These are phyloP conservation scores for Trichoderma hamatum DNA, from an alignment of 2,329 filamentous ascomycete genomes.

Conservation along the genomic window DNA sequence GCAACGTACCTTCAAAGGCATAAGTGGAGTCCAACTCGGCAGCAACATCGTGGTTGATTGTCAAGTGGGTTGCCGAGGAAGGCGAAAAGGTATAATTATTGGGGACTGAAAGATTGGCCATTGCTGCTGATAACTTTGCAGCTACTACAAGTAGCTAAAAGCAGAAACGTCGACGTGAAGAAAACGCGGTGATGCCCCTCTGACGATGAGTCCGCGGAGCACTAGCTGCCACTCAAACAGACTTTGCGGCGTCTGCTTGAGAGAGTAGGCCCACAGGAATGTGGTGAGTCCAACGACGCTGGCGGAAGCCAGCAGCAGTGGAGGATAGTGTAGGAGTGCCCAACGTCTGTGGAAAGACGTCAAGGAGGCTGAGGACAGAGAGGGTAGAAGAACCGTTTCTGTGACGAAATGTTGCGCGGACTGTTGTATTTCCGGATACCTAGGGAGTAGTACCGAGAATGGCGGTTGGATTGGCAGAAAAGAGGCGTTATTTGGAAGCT, in stretches of 20 bases:
- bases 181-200: constrained; percentile 35
- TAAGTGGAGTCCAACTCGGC: constrained; percentile 91
- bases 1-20: constrained; percentile 79
- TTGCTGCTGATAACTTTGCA: constrained; percentile 44
- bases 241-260: constrained; percentile 91
- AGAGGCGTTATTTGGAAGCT: constrained; percentile 24
- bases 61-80: constrained; percentile 82
- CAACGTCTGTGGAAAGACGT: constrained; percentile 72
- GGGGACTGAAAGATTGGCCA: constrained; percentile 83
- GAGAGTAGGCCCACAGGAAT: constrained; percentile 93
- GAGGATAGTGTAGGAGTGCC: constrained; percentile 39
- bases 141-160: constrained; percentile 30
- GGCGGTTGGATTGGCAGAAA: constrained; percentile 23
- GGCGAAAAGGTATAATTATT: constrained; percentile 81
- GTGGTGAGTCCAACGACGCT: constrained; percentile 67
- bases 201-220: constrained; percentile 72
- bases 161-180: constrained; percentile 29
- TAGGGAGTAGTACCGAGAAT: constrained; percentile 70
- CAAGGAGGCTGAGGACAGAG: constrained; percentile 89
- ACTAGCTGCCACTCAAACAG: constrained; percentile 98
- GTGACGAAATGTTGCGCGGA: constrained; percentile 84
- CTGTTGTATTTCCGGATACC: constrained; percentile 73
- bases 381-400: constrained; percentile 78
- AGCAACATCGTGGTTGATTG: constrained; percentile 94
- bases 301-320: constrained; percentile 84